Evolutionary conservation across 1,284 basidiomycete species (phyloP).

Genomic region (Pisolithus thermaeus): DNA sequence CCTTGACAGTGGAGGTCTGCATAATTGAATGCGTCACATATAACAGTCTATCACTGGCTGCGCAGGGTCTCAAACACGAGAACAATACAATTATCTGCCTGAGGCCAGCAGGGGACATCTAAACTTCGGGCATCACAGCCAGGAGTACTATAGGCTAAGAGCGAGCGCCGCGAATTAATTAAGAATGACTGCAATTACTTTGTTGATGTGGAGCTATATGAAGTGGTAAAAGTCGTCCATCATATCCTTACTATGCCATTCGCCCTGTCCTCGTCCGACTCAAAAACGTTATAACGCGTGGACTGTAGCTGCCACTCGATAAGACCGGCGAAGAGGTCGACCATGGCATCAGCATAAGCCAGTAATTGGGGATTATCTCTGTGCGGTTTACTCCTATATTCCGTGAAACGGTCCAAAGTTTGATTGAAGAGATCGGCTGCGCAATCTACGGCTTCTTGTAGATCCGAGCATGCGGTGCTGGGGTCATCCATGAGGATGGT

Average conservation of each 20-base stretch:
- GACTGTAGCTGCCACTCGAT: conserved; percentile 15
- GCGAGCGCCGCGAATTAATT: too few species aligned
- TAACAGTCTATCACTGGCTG: too few species aligned
- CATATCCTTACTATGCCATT: not conserved
- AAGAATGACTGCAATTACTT: too few species aligned
- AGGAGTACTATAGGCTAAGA: too few species aligned
- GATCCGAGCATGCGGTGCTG: conserved; percentile 2
- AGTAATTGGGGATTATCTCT: conserved; percentile 4
- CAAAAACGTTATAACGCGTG: conserved; percentile 16
- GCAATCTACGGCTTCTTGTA: conserved; percentile 15
- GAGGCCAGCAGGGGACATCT: too few species aligned
- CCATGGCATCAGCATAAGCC: not conserved
- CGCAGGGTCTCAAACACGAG: too few species aligned
- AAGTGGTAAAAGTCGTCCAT: not conserved
- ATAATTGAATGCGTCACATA: too few species aligned
- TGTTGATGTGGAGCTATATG: too few species aligned
- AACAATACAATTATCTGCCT: too few species aligned
- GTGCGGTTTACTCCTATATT: not conserved
- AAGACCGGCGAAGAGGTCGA: conserved; percentile 9
- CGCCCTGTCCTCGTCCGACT: conserved; percentile 1
- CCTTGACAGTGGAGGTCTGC: too few species aligned
- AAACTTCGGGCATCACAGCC: too few species aligned
- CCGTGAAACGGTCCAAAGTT: conserved; percentile 2
- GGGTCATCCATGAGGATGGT: conserved; percentile 18
- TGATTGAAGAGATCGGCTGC: conserved; percentile 8